Conservation (phyloP, 768 basidiomycete species). For the Dacryopinax primogenitus region DNA sequence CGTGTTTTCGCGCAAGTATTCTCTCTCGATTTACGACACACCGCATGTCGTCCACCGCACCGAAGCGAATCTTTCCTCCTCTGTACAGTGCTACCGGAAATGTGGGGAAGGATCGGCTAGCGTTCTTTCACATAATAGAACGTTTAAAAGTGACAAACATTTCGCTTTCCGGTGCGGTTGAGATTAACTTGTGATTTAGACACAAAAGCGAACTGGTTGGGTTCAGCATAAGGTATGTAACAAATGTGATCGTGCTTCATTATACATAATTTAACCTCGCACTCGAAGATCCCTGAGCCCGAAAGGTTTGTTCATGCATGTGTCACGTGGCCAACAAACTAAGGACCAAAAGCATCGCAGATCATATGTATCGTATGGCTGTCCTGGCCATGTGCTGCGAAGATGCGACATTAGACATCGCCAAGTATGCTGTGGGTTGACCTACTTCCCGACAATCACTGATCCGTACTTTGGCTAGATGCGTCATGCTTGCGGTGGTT, state of each 20-base stretch:
- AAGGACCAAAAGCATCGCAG: conserved; percentile 52
- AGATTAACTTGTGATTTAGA: conserved; percentile 35
- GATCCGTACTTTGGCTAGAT: conserved; percentile 32
- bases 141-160: conserved; percentile 82
- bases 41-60: conserved; percentile 8
- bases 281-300: conserved; percentile 54
- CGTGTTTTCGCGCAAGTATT: no score
- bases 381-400: conserved; percentile 81
- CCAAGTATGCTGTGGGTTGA: conserved; percentile 53
- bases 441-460: not conserved
- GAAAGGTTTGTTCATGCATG: conserved; percentile 49
- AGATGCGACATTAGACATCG: conserved; percentile 53
- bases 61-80: conserved; percentile 43
- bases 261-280: not conserved
- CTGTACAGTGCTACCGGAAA: conserved; percentile 41
- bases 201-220: conserved; percentile 94
- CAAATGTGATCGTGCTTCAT: conserved; percentile 13
- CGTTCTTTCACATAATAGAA: conserved; percentile 83
- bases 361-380: conserved; percentile 97
- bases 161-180: no score
- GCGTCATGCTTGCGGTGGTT: conserved; percentile 78
- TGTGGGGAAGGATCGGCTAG: conserved; percentile 53
- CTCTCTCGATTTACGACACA: no score
- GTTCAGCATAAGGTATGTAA: conserved; percentile 57
- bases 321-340: conserved; percentile 10